These are phyloP conservation scores for Aureobasidium zeae DNA, from an alignment of 2,329 filamentous ascomycete species.

Conservation along the genomic window DNA sequence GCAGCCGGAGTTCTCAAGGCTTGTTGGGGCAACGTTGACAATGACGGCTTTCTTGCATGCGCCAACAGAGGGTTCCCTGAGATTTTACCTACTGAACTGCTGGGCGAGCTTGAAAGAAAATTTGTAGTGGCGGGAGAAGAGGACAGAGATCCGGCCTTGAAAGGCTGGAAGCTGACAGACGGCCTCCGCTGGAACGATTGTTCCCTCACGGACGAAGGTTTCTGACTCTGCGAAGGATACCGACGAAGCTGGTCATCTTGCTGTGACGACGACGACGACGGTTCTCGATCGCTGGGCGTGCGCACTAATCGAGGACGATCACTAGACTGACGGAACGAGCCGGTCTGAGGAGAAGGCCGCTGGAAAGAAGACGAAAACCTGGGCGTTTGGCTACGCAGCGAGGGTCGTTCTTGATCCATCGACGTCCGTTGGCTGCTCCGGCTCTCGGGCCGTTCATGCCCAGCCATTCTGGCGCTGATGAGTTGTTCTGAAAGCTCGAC, in stretches of 20 bases:
- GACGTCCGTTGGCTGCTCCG: slow-evolving; percentile 9
- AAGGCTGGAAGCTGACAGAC: slow-evolving; percentile 86
- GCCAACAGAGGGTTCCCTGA: slow-evolving; percentile 24
- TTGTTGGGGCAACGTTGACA: slow-evolving; percentile 66
- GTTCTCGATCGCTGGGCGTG: background rate
- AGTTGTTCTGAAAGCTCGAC: slow-evolving; percentile 87
- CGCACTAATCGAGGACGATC: slow-evolving; percentile 16
- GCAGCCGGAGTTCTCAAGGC: slow-evolving; percentile 59
- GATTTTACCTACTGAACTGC: slow-evolving; percentile 37
- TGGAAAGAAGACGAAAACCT: slow-evolving; percentile 1
- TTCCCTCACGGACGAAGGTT: slow-evolving; percentile 33
- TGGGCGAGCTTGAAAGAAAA: slow-evolving; percentile 45
- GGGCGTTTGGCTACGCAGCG: background rate
- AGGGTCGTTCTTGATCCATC: slow-evolving; percentile 7
- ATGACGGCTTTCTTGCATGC: slow-evolving; percentile 57
- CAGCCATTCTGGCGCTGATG: slow-evolving; percentile 10
- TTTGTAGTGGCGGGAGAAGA: slow-evolving; percentile 62
- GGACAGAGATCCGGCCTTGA: slow-evolving; percentile 92
- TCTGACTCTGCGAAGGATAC: slow-evolving; percentile 5
- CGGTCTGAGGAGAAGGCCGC: slow-evolving; percentile 5
- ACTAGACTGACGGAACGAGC: slow-evolving; percentile 13
- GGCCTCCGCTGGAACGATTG: slow-evolving; percentile 53
- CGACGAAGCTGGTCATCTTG: slow-evolving; percentile 10
- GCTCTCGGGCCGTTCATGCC: slow-evolving; percentile 8
- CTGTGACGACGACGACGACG: background rate